phyloP scores from a whole-genome alignment of 1,284 basidiomycete species.

The Dichomitus squalens region DNA sequence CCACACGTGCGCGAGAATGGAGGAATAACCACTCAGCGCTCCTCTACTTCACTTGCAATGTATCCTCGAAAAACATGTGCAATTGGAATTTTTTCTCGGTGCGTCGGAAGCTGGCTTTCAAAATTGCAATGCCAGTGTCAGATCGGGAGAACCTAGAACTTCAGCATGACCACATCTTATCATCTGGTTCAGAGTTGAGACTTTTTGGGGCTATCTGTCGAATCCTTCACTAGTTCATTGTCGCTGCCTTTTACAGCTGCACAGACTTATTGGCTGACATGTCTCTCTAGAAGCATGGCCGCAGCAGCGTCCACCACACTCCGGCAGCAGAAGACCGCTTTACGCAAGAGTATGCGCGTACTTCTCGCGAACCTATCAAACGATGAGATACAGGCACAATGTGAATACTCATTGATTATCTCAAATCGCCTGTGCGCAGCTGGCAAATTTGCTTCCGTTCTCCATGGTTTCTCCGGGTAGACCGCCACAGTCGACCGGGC shows the following conservation, averaged over 20 bases:
- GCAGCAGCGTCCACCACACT: constrained; percentile 14
- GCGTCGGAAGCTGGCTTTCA: no score
- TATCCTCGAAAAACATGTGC: no score
- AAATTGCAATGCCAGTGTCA: not conserved
- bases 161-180: not conserved
- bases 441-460: not conserved
- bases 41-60: not conserved
- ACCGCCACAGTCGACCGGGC: not conserved
- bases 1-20: not conserved
- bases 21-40: not conserved
- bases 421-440: not conserved
- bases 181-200: not conserved
- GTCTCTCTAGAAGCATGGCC: constrained; percentile 1
- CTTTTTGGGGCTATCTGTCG: not conserved
- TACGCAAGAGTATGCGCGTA: constrained; percentile 51
- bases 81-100: no score
- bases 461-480: not conserved
- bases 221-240: not conserved
- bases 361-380: constrained; percentile 44
- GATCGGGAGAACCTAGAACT: not conserved
- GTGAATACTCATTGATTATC: constrained; percentile 36
- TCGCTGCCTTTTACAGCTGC: not conserved
- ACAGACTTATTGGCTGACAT: not conserved
- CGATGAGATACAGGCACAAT: constrained; percentile 58
- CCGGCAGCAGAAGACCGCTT: constrained; percentile 48